These are phyloP conservation scores for Halophytophthora polymorphica DNA, from an alignment of 352 stramenopile species.

Conservation along the genomic window DNA sequence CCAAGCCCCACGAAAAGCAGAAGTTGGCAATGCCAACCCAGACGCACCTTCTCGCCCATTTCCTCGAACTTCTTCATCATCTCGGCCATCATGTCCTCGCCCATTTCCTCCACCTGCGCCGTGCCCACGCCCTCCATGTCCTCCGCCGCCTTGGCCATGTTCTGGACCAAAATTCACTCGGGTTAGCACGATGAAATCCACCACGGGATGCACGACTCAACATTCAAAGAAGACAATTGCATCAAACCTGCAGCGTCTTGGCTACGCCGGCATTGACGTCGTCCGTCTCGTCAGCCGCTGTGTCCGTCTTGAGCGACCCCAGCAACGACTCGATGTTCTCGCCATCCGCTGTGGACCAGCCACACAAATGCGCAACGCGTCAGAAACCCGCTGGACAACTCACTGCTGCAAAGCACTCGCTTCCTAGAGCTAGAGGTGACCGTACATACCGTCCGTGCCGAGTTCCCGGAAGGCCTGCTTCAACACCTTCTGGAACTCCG, in stretches of 20 bases:
- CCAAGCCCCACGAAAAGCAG: neutral
- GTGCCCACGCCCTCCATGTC: conserved; percentile 85
- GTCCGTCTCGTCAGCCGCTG: conserved; percentile 46
- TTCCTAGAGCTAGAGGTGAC: no score
- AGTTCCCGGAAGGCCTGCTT: conserved; percentile 87
- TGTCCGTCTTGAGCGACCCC: conserved; percentile 50
- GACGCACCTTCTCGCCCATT: conserved; percentile 89
- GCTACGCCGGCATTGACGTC: conserved; percentile 79
- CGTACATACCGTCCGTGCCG: conserved; percentile 46
- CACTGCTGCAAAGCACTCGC: neutral
- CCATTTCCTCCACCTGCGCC: conserved; percentile 84
- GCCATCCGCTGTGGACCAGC: conserved; percentile 33
- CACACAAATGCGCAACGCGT: conserved; percentile 6
- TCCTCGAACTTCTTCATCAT: conserved; percentile 97
- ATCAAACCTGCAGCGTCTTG: conserved; percentile 75
- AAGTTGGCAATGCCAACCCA: neutral
- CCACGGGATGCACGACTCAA: neutral
- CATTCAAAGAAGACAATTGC: neutral
- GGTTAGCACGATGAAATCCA: neutral
- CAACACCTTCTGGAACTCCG: conserved; percentile 83
- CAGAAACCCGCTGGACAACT: neutral
- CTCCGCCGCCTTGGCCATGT: conserved; percentile 86
- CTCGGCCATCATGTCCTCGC: conserved; percentile 94
- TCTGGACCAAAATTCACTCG: conserved; percentile 24
- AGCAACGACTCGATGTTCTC: conserved; percentile 74